These are phyloP conservation scores for Daldinia grandis DNA, from an alignment of 495 filamentous ascomycete species.

Conservation along the genomic window DNA sequence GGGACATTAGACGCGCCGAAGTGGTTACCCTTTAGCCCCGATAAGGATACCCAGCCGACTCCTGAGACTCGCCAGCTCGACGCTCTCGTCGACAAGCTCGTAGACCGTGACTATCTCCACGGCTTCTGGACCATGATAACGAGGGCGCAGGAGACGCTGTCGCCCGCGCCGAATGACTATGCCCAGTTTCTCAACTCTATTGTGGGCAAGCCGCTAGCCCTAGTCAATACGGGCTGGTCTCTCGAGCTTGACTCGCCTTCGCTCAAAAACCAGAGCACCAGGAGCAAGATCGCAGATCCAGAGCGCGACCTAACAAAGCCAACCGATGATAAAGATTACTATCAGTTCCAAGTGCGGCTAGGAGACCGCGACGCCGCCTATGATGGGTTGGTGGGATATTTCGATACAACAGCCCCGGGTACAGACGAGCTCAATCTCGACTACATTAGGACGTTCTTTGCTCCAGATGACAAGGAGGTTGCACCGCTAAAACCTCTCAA, in stretches of 20 bases:
- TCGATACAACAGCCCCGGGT: constrained; percentile 30
- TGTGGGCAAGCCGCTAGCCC: constrained; percentile 59
- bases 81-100: constrained; percentile 44
- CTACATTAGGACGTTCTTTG: constrained; percentile 48
- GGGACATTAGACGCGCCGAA: constrained; percentile 26
- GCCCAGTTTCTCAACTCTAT: constrained; percentile 48
- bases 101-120: constrained; percentile 46
- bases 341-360: constrained; percentile 51
- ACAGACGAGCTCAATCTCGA: constrained; percentile 42
- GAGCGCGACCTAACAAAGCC: not conserved
- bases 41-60: not conserved
- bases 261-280: constrained; percentile 14
- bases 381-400: constrained; percentile 59
- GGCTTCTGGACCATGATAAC: constrained; percentile 52
- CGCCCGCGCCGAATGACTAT: constrained; percentile 49
- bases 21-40: constrained; percentile 50
- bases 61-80: constrained; percentile 46
- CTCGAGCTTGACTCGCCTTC: constrained; percentile 52
- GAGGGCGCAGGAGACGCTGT: constrained; percentile 22
- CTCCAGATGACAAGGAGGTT: constrained; percentile 3
- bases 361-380: constrained; percentile 50
- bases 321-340: constrained; percentile 36
- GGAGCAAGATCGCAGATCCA: constrained; percentile 4
- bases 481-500: constrained; percentile 16
- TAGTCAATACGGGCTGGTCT: constrained; percentile 56